Base-by-base conservation (phyloP, 2,329 filamentous ascomycete species). In the Fusarium pseudocircinatum region DNA sequence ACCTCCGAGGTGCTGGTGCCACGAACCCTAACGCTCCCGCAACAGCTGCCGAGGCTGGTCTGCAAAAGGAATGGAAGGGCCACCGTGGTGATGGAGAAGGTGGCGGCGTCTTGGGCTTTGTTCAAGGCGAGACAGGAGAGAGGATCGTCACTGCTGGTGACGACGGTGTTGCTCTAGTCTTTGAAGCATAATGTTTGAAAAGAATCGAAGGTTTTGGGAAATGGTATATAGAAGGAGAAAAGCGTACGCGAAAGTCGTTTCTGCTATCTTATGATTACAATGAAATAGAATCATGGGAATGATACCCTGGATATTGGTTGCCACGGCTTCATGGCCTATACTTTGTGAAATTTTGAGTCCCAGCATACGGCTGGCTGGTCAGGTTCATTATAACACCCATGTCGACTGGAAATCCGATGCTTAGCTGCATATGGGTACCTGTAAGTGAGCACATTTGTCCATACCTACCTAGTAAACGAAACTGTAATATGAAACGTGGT, bases 121-220 rank as follows among this genome's bases (percentile, higher is more conserved):
- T 97, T 59, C 95, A 98, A 82, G 91, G 91, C 12, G 87, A 91
- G 80, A 89, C 86, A 7, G 94, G 94, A 1, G 89, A 91, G 81
- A 87, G 91, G 73, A 86, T 98, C 54, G 88, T 97, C 9, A 98
- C 96, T 11, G 96, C 95, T 4, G 96, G 96, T 30, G 96, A 99
- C 83, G 96, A 99, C 80, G 88, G 89, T 12, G 81, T 94, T 32
- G 85, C 90, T 34, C 81, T 94, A 77, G 89, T 94, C 3, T 94
- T 94, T 80, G 89, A 92, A 80, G 85, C 86, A n/a, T 74, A 64
- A 68, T 60, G 28, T 58, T 59, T 60, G 57, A 56, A 26, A 44
- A 47, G 20, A 62, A 62, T 61, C 39, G 64, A 59, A 32, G 53
- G 32, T 40, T 60, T 49, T 59, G 47, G 63, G 47, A 53, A 67